Evolutionary conservation across 225 moss, liverwort and hornwort genomes (phyloP).

Genomic region (Climacium dendroides): DNA sequence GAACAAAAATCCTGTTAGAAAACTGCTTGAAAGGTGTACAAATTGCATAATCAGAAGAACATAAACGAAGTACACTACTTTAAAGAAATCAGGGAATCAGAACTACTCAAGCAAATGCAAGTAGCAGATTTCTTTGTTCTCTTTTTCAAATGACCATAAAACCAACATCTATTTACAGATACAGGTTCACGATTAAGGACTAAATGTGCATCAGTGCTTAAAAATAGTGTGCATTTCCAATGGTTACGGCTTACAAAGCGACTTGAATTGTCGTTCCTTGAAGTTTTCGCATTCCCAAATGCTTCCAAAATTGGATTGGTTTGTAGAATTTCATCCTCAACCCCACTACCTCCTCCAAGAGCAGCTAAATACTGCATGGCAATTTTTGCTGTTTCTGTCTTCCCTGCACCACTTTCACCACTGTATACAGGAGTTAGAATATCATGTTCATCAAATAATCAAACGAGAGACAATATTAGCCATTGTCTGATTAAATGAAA

Average conservation of each 20-base stretch:
- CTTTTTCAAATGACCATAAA: neutral
- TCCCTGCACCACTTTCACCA: slow-evolving; percentile 99
- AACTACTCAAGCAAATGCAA: neutral
- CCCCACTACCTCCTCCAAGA: slow-evolving; percentile 88
- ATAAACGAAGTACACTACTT: neutral
- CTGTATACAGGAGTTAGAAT: slow-evolving; percentile 19
- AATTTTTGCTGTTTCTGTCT: slow-evolving; percentile 99
- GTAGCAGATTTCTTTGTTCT: neutral
- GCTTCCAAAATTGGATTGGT: slow-evolving; percentile 98
- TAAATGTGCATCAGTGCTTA: neutral
- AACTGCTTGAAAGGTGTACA: neutral
- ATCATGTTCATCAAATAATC: neutral
- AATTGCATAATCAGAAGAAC: neutral
- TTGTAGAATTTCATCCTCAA: slow-evolving; percentile 93
- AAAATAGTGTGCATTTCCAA: neutral
- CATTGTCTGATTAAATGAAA: neutral
- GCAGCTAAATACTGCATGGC: slow-evolving; percentile 97
- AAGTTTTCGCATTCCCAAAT: slow-evolving; percentile 96
- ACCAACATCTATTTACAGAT: neutral
- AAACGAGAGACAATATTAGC: neutral
- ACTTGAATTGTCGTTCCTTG: slow-evolving; percentile 98
- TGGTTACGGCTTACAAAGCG: slow-evolving; percentile 72
- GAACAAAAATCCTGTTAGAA: neutral
- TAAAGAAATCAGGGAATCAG: neutral
- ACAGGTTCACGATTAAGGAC: neutral